Conservation (phyloP, 1,284 basidiomycete species). For the Cryptococcus sp. region DNA sequence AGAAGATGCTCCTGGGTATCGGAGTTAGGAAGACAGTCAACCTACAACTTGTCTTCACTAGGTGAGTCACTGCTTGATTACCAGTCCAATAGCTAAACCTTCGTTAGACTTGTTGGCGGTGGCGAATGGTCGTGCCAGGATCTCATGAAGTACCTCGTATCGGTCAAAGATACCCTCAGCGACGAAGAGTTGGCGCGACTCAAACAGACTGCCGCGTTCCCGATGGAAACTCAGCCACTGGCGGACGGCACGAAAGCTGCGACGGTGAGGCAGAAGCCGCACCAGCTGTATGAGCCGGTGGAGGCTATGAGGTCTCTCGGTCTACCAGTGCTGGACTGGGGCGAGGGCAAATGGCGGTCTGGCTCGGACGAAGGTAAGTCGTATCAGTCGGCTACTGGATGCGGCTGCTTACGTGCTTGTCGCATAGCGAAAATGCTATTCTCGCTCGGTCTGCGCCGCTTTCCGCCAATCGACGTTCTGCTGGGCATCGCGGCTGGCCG, state of each 20-base stretch:
- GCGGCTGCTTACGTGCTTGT: neutral
- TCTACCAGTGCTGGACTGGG: conserved; percentile 88
- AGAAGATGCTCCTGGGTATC: conserved; percentile 73
- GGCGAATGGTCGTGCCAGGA: conserved; percentile 52
- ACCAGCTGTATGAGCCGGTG: conserved; percentile 80
- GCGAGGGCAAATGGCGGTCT: conserved; percentile 73
- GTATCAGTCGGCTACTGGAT: neutral
- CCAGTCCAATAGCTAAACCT: neutral
- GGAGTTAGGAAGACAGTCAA: conserved; percentile 92
- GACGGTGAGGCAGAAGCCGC: conserved; percentile 61
- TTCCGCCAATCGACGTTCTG: conserved; percentile 69
- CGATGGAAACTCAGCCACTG: conserved; percentile 59
- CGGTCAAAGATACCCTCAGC: conserved; percentile 72
- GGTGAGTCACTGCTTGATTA: conserved; percentile 56
- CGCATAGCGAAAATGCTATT: conserved; percentile 76
- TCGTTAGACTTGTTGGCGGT: conserved; percentile 56
- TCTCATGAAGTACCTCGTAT: conserved; percentile 85
- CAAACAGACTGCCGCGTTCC: conserved; percentile 78
- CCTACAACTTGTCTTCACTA: conserved; percentile 79
- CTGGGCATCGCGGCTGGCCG: conserved; percentile 66
- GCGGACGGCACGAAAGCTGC: conserved; percentile 47
- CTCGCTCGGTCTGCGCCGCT: conserved; percentile 72
- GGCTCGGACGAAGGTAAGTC: conserved; percentile 78
- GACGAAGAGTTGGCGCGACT: conserved; percentile 71
- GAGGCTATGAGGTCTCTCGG: conserved; percentile 72